Evolutionary conservation across 129 eudicot genomes (phyloP), one percentile per base, ranked within the genome.

Genomic region (Centella asiatica): DNA sequence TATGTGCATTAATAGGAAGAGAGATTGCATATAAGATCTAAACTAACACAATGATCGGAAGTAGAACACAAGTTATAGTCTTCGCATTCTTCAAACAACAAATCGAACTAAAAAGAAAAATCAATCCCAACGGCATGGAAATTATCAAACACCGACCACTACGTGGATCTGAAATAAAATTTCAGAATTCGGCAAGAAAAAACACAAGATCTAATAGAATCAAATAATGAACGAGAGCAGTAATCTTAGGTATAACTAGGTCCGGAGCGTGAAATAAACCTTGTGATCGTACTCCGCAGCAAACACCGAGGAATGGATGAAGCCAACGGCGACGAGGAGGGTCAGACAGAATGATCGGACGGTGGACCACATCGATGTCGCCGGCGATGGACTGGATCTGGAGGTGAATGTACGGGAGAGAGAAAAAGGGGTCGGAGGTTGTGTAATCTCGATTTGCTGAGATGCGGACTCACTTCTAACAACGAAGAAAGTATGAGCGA

Each of bases 281-380:
- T 78, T 87, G 74, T 87, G 90, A 81, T 87, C 95, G 39, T 75
- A 78, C 76, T 87, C 95, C 24, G 92, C 73, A 13, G 86, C 95
- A 54, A 69, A 56, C 54, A 71, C 92, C 77, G 86, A 78, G 68
- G 88, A 78, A 60, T 69, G 10, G 58, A 78, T 17, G 69, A 81
- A 32, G 53, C 72, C 20, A 36, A 44, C 61, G 66, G 78, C 51
- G 69, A 72, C 25, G 51, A 75, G 22, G 34, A 74, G 47, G 73
- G 74, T 4, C 59, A 71, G 53, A 22, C 56, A 36, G 65, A 68
- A 42, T 27, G 79, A 76, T 76, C 82, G 83, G 80, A 76, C 72
- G 78, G 82, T 20, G 72, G 80, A 63, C 76, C 74, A 69, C 94
- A 85, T 85, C 76, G 78, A 78, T 66, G 65, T 77, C 85, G 84